Conservation (phyloP, 192 early-diverging fungal species). For the Hyaloraphidium curvatum region DNA sequence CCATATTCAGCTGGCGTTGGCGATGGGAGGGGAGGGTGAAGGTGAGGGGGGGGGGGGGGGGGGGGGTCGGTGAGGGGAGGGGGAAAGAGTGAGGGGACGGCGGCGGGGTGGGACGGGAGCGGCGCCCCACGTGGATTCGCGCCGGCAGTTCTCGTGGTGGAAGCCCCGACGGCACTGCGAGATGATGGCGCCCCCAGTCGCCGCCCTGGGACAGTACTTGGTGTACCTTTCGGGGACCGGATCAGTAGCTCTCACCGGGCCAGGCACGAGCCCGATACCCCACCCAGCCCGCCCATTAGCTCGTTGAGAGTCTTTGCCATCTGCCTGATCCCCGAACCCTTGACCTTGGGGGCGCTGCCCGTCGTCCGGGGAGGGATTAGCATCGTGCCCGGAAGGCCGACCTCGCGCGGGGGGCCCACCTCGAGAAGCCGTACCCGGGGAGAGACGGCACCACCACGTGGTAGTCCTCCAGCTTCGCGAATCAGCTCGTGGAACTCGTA, state of each 20-base stretch:
- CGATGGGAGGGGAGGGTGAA: background rate
- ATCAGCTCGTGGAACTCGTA: constrained; percentile 33
- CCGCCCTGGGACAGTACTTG: constrained; percentile 35
- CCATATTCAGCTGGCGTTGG: background rate
- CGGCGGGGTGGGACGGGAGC: too few relatives aligned
- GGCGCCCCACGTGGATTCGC: constrained; percentile 19
- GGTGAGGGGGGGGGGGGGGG: background rate
- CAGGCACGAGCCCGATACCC: background rate
- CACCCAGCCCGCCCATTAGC: constrained; percentile 8
- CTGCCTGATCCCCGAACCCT: constrained; percentile 6
- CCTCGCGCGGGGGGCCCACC: too few relatives aligned
- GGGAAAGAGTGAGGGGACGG: too few relatives aligned
- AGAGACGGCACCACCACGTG: constrained; percentile 43
- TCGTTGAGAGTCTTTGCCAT: constrained; percentile 9
- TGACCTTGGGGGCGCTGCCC: constrained; percentile 5
- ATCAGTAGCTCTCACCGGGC: too few relatives aligned
- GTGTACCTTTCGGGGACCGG: too few relatives aligned
- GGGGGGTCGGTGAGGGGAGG: too few relatives aligned
- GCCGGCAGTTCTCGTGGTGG: constrained; percentile 19
- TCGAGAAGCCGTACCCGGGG: constrained; percentile 40
- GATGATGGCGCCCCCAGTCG: too few relatives aligned
- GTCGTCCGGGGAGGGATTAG: too few relatives aligned
- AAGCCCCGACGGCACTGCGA: constrained; percentile 22
- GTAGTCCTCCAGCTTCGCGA: constrained; percentile 15
- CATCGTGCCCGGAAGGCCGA: too few relatives aligned